Evolutionary conservation across 179 eudicot genomes (phyloP).

Genomic region (Beta macrorhiza): DNA sequence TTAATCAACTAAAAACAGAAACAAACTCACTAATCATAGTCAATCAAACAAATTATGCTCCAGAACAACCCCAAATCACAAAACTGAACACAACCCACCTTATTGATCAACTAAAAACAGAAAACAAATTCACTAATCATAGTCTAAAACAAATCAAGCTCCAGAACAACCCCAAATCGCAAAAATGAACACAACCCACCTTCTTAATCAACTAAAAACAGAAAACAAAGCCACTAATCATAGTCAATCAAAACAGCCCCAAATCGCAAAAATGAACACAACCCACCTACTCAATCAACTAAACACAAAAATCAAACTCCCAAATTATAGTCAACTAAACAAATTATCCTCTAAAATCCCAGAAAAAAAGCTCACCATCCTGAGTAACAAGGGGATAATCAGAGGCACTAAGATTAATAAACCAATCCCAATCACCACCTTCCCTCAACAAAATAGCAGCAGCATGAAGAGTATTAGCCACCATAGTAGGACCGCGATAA

Average conservation of each 20-base stretch:
- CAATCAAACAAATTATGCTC: too few relatives aligned
- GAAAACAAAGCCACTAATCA: not conserved
- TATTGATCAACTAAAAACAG: not conserved
- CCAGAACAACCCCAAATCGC: constrained; percentile 1
- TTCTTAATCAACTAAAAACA: not conserved
- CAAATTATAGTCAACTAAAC: too few relatives aligned
- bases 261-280: too few relatives aligned
- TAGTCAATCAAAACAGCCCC: too few relatives aligned
- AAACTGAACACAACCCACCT: too few relatives aligned
- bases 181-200: too few relatives aligned
- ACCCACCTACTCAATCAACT: too few relatives aligned
- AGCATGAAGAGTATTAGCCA: constrained; percentile 87
- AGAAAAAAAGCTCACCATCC: constrained; percentile 53
- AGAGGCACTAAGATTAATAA: constrained; percentile 86
- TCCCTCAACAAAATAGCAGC: constrained; percentile 71
- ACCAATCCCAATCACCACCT: constrained; percentile 93
- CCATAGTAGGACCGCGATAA: constrained; percentile 91
- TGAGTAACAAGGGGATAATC: constrained; percentile 96
- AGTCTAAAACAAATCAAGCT: not conserved
- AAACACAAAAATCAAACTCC: too few relatives aligned
- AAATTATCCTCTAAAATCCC: too few relatives aligned
- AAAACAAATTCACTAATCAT: not conserved
- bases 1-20: too few relatives aligned
- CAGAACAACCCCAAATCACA: too few relatives aligned
- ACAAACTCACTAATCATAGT: too few relatives aligned